Evolutionary conservation across 2,329 filamentous ascomycete species (phyloP), one percentile per base, ranked within the genome.

Genomic region (Corynespora cassiicola): DNA sequence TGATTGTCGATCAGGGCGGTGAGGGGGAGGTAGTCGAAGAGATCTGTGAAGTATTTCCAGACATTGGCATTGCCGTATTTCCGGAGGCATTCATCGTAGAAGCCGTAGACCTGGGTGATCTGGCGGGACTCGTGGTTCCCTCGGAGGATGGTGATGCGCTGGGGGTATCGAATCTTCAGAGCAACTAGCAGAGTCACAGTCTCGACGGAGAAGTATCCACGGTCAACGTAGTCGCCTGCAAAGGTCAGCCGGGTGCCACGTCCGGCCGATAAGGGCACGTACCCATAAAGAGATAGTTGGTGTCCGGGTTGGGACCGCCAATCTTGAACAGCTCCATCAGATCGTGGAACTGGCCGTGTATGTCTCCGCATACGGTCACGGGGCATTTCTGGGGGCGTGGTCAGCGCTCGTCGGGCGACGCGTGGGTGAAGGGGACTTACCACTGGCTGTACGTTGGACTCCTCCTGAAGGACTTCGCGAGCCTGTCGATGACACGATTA

Each of bases 291-390:
- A 97, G 86, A 74, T 97, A 97, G 78, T 97, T 97, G 66, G 94
- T 97, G 73, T 99, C 94, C 54, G 94, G 94, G 68, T 96, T 96
- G 45, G 91, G 90, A 37, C 94, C 94, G 58, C 94, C 94, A 71
- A 99, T 97, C 77, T 95, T 95, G 82, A 99, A 99, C 36, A 99
- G 84, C 76, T 99, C 94, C 90, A 99, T 97, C 71, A 99, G 75
- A 68, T 99, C 94, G 73, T 97, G 92, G 71, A 97, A 97, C 74
- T 99, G 94, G 55, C 94, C 94, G 73, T 99, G 94, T 69, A 99
- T 99, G 74, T 99, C 94, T 70, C 94, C 94, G 72, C 94, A 97
- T 48, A 99, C 94, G 39, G 94, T 99, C 55, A 97, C 94, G 28
- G 94, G 94, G 71, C 92, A 97, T 92, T 96, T 96, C 70, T 73